These are phyloP conservation scores for Flammula alnicola DNA, from an alignment of 1,284 basidiomycete species.

Conservation along the genomic window DNA sequence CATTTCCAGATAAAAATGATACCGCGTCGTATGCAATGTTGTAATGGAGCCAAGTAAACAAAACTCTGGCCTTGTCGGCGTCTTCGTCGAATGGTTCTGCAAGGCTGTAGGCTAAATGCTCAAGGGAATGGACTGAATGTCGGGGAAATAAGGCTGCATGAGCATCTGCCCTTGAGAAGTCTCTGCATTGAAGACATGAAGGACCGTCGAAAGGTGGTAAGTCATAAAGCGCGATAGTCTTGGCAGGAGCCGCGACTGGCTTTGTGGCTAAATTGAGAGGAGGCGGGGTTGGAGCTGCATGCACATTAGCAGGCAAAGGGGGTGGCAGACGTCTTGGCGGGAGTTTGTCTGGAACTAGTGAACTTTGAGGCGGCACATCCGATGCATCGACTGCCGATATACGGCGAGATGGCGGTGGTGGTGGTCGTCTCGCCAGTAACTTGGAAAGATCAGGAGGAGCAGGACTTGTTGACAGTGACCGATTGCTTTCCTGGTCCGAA, in stretches of 20 bases:
- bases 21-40: constrained; percentile 48
- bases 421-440: constrained; percentile 19
- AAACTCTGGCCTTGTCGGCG: constrained; percentile 47
- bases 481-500: background rate
- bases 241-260: constrained; percentile 14
- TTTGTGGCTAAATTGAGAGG: constrained; percentile 27
- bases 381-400: background rate
- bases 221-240: background rate
- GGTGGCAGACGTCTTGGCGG: constrained; percentile 10
- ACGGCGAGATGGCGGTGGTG: constrained; percentile 13
- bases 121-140: constrained; percentile 39
- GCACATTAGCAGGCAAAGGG: constrained; percentile 4
- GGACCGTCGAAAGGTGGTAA: constrained; percentile 8
- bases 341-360: constrained; percentile 29
- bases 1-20: constrained; percentile 45
- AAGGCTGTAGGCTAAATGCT: constrained; percentile 43
- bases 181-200: constrained; percentile 46
- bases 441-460: constrained; percentile 13
- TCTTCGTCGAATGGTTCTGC: constrained; percentile 45
- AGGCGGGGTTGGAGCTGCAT: constrained; percentile 15
- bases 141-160: constrained; percentile 49
- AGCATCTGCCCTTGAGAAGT: constrained; percentile 45
- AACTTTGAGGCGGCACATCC: background rate
- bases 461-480: background rate
- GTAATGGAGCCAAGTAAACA: constrained; percentile 50